These are phyloP conservation scores for Botrytis porri DNA, from an alignment of 2,329 filamentous ascomycete genomes.

Conservation along the genomic window DNA sequence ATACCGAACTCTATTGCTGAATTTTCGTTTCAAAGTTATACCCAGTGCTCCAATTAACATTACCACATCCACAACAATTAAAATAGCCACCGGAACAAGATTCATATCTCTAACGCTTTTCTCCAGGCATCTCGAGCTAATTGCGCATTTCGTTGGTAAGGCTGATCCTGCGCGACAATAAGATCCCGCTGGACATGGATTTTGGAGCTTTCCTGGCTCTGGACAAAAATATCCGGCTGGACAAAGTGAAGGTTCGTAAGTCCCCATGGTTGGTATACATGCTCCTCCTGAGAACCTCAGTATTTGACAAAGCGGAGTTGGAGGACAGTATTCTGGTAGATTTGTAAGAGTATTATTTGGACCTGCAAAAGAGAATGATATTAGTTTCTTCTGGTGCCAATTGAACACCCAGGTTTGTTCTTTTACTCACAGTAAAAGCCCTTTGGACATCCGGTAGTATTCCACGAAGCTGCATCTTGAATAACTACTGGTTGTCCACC, in stretches of 20 bases:
- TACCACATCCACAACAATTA: constrained; percentile 43
- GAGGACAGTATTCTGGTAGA: constrained; percentile 33
- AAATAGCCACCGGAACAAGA: neutral
- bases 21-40: constrained; percentile 6
- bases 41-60: constrained; percentile 40
- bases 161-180: constrained; percentile 52
- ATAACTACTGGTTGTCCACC: constrained; percentile 13
- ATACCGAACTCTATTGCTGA: neutral
- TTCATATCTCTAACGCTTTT: constrained; percentile 43
- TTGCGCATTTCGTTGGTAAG: constrained; percentile 47
- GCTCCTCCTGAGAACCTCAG: constrained; percentile 23
- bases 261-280: constrained; percentile 25
- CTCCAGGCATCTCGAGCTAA: constrained; percentile 47
- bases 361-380: neutral
- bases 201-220: constrained; percentile 40
- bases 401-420: neutral
- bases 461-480: constrained; percentile 15
- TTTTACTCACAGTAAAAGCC: constrained; percentile 17
- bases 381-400: neutral
- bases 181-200: constrained; percentile 46
- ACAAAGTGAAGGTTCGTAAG: constrained; percentile 52
- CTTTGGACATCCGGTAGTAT: constrained; percentile 6
- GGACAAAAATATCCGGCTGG: constrained; percentile 51
- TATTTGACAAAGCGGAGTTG: constrained; percentile 25
- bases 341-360: constrained; percentile 14